phyloP scores from a whole-genome alignment of 2,329 filamentous ascomycete genomes.

The Coniochaeta sp. region DNA sequence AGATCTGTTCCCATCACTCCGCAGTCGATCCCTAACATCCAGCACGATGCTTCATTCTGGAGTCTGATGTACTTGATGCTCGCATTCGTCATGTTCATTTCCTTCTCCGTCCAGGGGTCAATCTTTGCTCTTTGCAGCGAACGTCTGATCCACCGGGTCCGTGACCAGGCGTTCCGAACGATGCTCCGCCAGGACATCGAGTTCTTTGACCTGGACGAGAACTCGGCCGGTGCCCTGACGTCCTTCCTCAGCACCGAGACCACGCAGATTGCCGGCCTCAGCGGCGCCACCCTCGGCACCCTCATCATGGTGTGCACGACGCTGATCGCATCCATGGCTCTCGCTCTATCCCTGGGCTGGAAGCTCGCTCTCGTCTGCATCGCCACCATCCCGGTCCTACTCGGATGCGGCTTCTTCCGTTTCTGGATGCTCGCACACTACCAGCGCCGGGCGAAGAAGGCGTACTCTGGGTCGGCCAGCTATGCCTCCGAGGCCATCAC shows the following conservation, averaged over 20 bases:
- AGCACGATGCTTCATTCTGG: slow-evolving; percentile 76
- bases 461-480: slow-evolving; percentile 73
- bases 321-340: slow-evolving; percentile 62
- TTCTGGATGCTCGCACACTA: slow-evolving; percentile 68
- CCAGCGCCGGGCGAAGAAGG: slow-evolving; percentile 68
- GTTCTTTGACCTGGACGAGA: slow-evolving; percentile 86
- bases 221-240: slow-evolving; percentile 81
- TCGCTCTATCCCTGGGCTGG: slow-evolving; percentile 32
- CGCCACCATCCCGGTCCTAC: slow-evolving; percentile 29
- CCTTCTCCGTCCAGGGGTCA: slow-evolving; percentile 61
- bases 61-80: slow-evolving; percentile 83
- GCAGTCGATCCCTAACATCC: slow-evolving; percentile 46
- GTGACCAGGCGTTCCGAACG: slow-evolving; percentile 74
- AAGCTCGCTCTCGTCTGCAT: slow-evolving; percentile 35
- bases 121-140: slow-evolving; percentile 84
- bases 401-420: slow-evolving; percentile 30
- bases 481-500: slow-evolving; percentile 92
- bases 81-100: slow-evolving; percentile 63
- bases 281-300: slow-evolving; percentile 80
- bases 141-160: slow-evolving; percentile 72
- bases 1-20: slow-evolving; percentile 24
- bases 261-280: slow-evolving; percentile 80
- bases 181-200: slow-evolving; percentile 89
- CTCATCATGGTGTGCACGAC: slow-evolving; percentile 76
- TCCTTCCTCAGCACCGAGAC: slow-evolving; percentile 86